phyloP scores from a whole-genome alignment of 2,329 filamentous ascomycete species.

The Fusarium phyllophilum region DNA sequence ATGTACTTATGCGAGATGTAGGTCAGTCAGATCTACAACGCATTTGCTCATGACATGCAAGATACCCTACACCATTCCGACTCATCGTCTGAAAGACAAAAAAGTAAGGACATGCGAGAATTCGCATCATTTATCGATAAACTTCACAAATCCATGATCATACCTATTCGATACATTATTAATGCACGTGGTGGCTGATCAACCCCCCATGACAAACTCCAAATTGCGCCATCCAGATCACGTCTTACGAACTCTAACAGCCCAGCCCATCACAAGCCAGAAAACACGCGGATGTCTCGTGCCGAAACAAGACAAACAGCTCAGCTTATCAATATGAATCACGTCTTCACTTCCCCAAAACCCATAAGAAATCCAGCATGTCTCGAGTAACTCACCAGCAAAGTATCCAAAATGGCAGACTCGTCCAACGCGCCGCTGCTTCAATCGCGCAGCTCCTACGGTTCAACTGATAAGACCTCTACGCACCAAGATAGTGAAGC shows the following conservation, averaged over 20 bases:
- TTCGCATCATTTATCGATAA: not conserved
- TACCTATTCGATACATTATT: not conserved
- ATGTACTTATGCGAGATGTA: not conserved
- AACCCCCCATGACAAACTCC: not conserved
- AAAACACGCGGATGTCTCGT: constrained; percentile 10
- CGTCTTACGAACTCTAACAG: constrained; percentile 28
- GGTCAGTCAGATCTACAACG: not conserved
- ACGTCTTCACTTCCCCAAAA: not conserved
- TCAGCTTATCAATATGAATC: constrained; percentile 17
- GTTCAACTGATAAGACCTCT: not conserved
- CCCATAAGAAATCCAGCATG: not conserved
- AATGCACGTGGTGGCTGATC: not conserved
- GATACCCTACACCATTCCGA: not conserved
- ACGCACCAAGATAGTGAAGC: constrained; percentile 10
- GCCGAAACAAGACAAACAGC: not conserved
- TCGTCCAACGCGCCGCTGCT: constrained; percentile 22
- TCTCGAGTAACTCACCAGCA: not conserved
- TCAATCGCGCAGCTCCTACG: not conserved
- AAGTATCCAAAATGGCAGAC: not conserved
- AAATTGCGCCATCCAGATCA: constrained; percentile 38
- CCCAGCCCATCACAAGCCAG: constrained; percentile 21
- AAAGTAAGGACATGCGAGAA: not conserved
- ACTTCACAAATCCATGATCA: not conserved
- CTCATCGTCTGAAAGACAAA: not conserved
- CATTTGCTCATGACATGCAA: accelerated